Conservation (phyloP, 306 rosid species). For the Geum urbanum region DNA sequence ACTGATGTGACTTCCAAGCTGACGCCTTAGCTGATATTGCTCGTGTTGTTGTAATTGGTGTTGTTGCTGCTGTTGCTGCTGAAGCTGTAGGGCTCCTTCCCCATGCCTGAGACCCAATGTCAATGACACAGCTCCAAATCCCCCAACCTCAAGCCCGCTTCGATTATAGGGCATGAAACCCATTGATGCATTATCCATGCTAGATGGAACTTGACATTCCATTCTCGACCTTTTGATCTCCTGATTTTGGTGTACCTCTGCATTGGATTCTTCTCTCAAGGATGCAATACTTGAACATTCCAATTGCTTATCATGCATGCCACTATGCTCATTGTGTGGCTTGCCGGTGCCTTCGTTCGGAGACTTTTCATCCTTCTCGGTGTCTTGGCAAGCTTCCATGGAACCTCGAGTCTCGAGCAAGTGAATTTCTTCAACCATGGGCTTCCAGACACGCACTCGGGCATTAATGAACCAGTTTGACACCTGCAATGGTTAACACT, state of each 20-base stretch:
- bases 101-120: conserved; percentile 77
- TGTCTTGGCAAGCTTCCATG: conserved; percentile 25
- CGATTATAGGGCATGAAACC: conserved; percentile 63
- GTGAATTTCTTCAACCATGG: conserved; percentile 98
- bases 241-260: conserved; percentile 33
- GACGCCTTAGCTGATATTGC: conserved; percentile 41
- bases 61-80: conserved; percentile 41
- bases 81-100: conserved; percentile 51
- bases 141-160: conserved; percentile 48
- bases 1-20: conserved; percentile 53
- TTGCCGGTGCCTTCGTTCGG: conserved; percentile 28
- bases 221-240: conserved; percentile 56
- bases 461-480: conserved; percentile 95
- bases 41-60: conserved; percentile 46
- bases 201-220: conserved; percentile 43
- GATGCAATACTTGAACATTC: conserved; percentile 30
- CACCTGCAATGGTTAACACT: conserved; percentile 41
- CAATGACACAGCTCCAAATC: conserved; percentile 67
- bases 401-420: conserved; percentile 67
- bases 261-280: conserved; percentile 16
- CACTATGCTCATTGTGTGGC: conserved; percentile 24
- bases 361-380: conserved; percentile 28
- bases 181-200: conserved; percentile 51
- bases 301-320: conserved; percentile 29
- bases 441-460: conserved; percentile 93